A percentile compares a stretch with the other conserved stretches of the same genome.
These are phyloP conservation scores for Casuarina equisetifolia DNA, from an alignment of 306 rosid genomes.

Conservation along the genomic window DNA sequence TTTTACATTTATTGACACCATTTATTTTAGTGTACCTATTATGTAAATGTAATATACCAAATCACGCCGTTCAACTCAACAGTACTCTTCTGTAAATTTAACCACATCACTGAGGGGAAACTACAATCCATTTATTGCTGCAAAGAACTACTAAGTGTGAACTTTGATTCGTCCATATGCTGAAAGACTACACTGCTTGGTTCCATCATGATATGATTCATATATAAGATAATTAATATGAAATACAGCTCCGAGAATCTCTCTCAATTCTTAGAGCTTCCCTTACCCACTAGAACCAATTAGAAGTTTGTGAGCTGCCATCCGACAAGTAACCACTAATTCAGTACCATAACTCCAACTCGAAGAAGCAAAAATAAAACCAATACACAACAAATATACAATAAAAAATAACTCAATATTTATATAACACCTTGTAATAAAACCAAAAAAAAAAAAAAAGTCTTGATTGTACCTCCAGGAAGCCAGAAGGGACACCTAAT, in stretches of 20 bases:
- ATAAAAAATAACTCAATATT: background rate
- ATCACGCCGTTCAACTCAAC: background rate
- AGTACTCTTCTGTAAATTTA: background rate
- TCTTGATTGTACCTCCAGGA: conserved; percentile 75
- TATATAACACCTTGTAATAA: conserved; percentile 34
- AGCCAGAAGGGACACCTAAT: conserved; percentile 75
- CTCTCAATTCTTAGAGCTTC: background rate
- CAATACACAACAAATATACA: background rate
- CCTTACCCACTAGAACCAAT: background rate
- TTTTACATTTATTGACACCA: background rate
- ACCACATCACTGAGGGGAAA: background rate
- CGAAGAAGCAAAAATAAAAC: conserved; percentile 14
- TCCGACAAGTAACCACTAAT: background rate
- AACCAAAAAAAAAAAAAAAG: conserved; percentile 28
- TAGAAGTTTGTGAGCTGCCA: background rate
- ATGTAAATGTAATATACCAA: background rate
- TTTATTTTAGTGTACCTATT: background rate
- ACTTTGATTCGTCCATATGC: background rate
- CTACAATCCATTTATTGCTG: background rate
- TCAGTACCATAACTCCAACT: background rate
- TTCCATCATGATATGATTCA: background rate
- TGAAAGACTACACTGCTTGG: background rate
- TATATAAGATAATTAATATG: background rate
- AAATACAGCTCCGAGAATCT: background rate
- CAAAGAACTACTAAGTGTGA: background rate